Conservation (phyloP, 2,329 filamentous ascomycete genomes). For the Drechslerella dactyloides region DNA sequence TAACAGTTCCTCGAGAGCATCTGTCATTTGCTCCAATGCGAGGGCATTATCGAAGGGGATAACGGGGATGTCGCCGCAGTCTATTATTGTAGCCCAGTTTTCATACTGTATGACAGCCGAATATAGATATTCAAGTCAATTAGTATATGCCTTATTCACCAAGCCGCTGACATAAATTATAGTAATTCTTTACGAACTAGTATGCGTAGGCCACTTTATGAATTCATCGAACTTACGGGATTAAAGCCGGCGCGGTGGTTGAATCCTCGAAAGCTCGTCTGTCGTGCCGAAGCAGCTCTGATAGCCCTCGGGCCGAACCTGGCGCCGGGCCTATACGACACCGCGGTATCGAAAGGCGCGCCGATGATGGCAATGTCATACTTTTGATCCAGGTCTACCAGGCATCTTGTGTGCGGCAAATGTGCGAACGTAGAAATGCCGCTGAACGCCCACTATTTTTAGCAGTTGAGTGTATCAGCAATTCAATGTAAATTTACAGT, state of each 20-base stretch:
- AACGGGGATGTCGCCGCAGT: conserved; percentile 90
- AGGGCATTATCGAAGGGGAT: conserved; percentile 85
- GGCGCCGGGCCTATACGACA: conserved; percentile 73
- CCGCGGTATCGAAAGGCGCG: conserved; percentile 75
- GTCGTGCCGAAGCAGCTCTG: conserved; percentile 78
- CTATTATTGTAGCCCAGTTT: conserved; percentile 77
- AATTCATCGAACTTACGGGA: conserved; percentile 60
- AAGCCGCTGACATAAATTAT: too few species aligned
- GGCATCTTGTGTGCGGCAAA: conserved; percentile 71
- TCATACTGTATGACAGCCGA: conserved; percentile 62
- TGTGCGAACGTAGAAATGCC: conserved; percentile 80
- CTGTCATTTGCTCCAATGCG: conserved; percentile 81
- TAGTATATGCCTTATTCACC: not conserved
- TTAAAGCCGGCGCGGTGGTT: conserved; percentile 84
- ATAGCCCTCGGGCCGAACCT: conserved; percentile 89
- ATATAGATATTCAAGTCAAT: not conserved
- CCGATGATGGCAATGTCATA: conserved; percentile 77
- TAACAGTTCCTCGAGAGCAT: conserved; percentile 75
- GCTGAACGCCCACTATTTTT: conserved; percentile 71
- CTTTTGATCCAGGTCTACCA: conserved; percentile 68
- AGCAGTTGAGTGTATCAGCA: too few species aligned
- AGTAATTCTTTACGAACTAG: too few species aligned
- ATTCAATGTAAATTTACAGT: too few species aligned
- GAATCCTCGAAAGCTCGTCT: conserved; percentile 79
- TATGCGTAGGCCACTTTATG: not conserved